These are phyloP conservation scores for Dictyostelium discoideum DNA, from an alignment of 78 protist genomes.

Conservation along the genomic window DNA sequence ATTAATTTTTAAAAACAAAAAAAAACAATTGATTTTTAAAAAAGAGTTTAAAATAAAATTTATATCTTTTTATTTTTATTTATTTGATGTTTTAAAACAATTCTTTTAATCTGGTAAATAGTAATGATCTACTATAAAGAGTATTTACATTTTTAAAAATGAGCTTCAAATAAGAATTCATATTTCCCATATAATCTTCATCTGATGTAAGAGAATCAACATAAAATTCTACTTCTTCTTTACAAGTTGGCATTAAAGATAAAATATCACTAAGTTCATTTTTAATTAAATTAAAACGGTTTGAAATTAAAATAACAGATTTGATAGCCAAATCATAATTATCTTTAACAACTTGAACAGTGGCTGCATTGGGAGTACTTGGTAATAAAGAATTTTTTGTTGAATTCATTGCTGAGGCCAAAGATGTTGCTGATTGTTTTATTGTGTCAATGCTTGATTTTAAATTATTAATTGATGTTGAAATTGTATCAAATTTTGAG, in stretches of 20 bases:
- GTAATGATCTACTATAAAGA: background rate
- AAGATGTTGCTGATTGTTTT: background rate
- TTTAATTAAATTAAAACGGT: background rate
- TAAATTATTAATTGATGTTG: background rate
- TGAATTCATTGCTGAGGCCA: background rate
- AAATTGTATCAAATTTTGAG: background rate
- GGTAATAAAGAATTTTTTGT: background rate
- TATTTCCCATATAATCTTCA: background rate
- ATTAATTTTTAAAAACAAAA: no score
- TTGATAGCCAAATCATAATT: background rate
- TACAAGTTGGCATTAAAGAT: background rate
- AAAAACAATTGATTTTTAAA: no score
- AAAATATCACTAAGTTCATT: background rate
- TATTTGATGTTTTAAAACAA: background rate
- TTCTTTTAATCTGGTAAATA: background rate
- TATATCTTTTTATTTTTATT: no score
- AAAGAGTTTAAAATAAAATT: no score
- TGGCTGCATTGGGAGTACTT: background rate
- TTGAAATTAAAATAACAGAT: background rate
- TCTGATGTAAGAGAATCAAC: background rate
- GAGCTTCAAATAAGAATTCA: background rate
- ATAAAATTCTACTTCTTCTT: background rate
- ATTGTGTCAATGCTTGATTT: background rate
- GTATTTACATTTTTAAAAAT: background rate
- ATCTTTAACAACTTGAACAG: background rate